Evolutionary conservation across 805 yeast genomes (phyloP), one percentile per base, ranked within the genome.

Genomic region (Spathaspora girioi): DNA sequence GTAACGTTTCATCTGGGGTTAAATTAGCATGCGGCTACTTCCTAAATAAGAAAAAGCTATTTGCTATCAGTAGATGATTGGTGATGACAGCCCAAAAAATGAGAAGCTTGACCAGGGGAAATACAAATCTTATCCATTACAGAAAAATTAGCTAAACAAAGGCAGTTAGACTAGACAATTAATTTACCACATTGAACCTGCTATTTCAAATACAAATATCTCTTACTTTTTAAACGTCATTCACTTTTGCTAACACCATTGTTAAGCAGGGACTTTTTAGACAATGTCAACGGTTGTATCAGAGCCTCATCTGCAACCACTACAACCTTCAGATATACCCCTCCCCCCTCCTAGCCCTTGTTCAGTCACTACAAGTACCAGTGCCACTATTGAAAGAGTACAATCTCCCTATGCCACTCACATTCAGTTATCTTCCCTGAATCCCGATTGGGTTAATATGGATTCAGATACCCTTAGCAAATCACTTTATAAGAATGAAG

Each of bases 381-480:
- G 35, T 31, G 26, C 26, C 26, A 23, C 32, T 3, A 35, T 35
- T 14, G 40, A 35, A 10, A 7, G 18, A 12, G 2, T 18, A 35
- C 15, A 35, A 14, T 35, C 40, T 35, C 18, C 40, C 9, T 35
- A 35, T 14, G 40, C 40, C 14, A 35, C n/a, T 3, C 44, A 42
- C 27, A 20, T 10, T 18, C 43, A 18, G 10, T 40, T 23, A 15
- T 19, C 44, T 14, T 12, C n/a, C 23, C 59, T 55, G 54, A 64
- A 63, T 47, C 70, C 67, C 2, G 81, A 76, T 48, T 80, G 84
- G 84, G 80, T 77, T 26, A 71, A 77, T 41, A 77, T 79, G 78
- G 81, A 77, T 48, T 59, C 76, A 18, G 72, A 67, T 23, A 76
- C 73, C 43, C 63, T 78, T 49, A 78, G 80, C 9, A 70, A 68